phyloP scores from a whole-genome alignment of 805 yeast species.

The Nakazawaea holstii region DNA sequence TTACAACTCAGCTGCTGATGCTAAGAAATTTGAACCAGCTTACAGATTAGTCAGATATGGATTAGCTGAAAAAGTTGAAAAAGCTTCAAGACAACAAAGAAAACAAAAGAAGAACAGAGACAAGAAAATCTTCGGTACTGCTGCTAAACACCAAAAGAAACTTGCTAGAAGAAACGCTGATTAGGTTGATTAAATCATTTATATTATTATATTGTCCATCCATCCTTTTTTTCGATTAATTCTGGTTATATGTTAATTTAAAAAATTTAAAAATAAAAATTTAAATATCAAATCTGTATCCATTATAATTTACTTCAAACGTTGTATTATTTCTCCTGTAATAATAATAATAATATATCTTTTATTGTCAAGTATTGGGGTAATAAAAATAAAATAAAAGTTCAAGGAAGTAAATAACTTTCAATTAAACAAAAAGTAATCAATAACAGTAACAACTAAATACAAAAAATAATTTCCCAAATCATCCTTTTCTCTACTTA shows the following conservation, averaged over 20 bases:
- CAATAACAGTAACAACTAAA: not conserved
- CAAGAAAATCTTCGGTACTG: constrained; percentile 98
- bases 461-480: not conserved
- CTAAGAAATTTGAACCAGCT: constrained; percentile 97
- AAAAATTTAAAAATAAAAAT: constrained; percentile 4
- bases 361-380: not conserved
- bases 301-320: no score
- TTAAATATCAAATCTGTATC: no score
- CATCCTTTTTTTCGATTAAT: not conserved
- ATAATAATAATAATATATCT: no score
- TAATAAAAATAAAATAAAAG: no score
- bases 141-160: constrained; percentile 88
- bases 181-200: constrained; percentile 29
- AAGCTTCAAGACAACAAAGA: constrained; percentile 99
- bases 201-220: not conserved
- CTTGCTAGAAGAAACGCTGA: constrained; percentile 88
- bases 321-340: no score
- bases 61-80: constrained; percentile 91
- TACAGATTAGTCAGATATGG: constrained; percentile 99
- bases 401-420: no score
- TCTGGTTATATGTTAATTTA: constrained; percentile 7
- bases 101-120: constrained; percentile 99
- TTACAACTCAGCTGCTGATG: constrained; percentile 96
- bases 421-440: not conserved
- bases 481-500: not conserved